Evolutionary conservation across 495 filamentous ascomycete species (phyloP), one percentile per base, ranked within the genome.

Genomic region (Penicillium bialowiezense): DNA sequence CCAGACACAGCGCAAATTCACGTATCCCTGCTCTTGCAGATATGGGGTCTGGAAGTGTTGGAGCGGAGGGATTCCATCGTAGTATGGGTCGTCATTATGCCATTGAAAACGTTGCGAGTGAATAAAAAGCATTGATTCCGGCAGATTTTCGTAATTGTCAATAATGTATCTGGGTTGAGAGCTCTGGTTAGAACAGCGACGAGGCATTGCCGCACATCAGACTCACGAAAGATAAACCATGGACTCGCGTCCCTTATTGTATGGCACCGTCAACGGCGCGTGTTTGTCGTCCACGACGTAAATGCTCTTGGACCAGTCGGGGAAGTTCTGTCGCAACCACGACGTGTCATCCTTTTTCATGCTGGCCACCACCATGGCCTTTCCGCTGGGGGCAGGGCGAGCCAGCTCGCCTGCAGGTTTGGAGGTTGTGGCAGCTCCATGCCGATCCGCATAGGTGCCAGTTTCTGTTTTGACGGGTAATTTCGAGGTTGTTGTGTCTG

Each of bases 1-100:
- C 82, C 79, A 84, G 51, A 70, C 78, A 59, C 84, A 87, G 45
- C 83, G 82, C n/a, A 86, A 67, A 50, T 84, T 86, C 37, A 79
- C 79, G 54, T 86, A 87, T 38, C 84, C 82, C 41, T 71, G 62
- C 49, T 72, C 55, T 41, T 71, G 70, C 28, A 86, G 67, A 55
- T 85, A 79, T 1, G 75, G 63, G 2, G 80, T 49, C 44, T 80
- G 78, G 50, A 85, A 74, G 37, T 74, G 72, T 26, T 62, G 68
- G 7, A 87, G 69, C 54, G 77, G 72, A 0, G 71, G 70, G 15
- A 75, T 68, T 0, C 72, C 70, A 44, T 76, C 73, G 52, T 75
- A 74, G 55, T 74, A 74, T 12, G 70, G 73, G 31, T 75, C 71
- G 46, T 76, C 72, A 52, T 80, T 79, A 58, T 88, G 84, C 84